phyloP scores from a whole-genome alignment of 75 land plant genomes.

The Adiantum capillusveneris region DNA sequence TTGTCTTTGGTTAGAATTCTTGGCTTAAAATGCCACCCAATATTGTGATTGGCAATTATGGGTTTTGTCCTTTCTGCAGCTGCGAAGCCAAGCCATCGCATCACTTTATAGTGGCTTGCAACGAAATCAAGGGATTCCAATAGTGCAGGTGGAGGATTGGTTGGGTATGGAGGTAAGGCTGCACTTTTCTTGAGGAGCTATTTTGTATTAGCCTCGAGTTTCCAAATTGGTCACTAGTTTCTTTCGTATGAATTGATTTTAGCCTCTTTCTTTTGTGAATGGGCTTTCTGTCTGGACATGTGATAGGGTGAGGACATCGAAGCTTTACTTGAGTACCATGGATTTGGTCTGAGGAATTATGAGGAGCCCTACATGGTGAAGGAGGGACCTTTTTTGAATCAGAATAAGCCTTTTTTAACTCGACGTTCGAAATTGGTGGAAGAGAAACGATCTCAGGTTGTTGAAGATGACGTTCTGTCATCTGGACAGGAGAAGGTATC shows the following conservation, averaged over 20 bases:
- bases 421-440: conserved; percentile 61
- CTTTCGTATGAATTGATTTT: too few species aligned
- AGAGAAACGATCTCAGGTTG: conserved; percentile 43
- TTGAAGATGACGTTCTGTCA: conserved; percentile 52
- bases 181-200: too few species aligned
- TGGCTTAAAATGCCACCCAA: background rate
- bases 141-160: conserved; percentile 58
- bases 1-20: background rate
- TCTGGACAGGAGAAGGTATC: conserved; percentile 19
- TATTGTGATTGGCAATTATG: background rate
- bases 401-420: conserved; percentile 40
- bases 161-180: conserved; percentile 79
- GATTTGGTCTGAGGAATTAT: conserved; percentile 58
- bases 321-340: conserved; percentile 66
- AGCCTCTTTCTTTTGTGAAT: too few species aligned
- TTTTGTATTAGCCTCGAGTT: too few species aligned
- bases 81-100: conserved; percentile 93
- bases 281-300: background rate
- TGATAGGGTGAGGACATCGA: conserved; percentile 68
- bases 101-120: conserved; percentile 72
- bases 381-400: conserved; percentile 71
- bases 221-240: too few species aligned
- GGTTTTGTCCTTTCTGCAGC: conserved; percentile 33
- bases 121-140: conserved; percentile 83
- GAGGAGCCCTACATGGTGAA: conserved; percentile 84